Evolutionary conservation across 768 basidiomycete genomes (phyloP).

Genomic region (Russula brevipes): DNA sequence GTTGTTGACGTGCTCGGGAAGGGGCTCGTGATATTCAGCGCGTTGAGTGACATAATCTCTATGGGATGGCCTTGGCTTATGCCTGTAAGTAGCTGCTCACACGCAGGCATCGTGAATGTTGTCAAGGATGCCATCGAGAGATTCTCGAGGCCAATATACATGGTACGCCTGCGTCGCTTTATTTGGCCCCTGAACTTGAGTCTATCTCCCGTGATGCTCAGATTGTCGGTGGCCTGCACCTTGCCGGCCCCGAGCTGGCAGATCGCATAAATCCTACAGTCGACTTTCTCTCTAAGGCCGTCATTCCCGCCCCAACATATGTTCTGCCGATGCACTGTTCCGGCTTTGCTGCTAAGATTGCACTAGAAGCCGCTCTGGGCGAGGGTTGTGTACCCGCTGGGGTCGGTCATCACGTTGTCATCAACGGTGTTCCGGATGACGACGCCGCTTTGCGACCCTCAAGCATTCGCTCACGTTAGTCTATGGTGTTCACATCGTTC

Average conservation of each 20-base stretch:
- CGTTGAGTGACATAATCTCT: slow-evolving; percentile 43
- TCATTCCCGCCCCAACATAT: slow-evolving; percentile 61
- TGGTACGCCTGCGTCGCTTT: slow-evolving; percentile 42
- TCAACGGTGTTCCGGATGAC: slow-evolving; percentile 44
- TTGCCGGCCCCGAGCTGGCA: slow-evolving; percentile 64
- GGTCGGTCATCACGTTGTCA: slow-evolving; percentile 59
- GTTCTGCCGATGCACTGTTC: slow-evolving; percentile 84
- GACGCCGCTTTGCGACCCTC: slow-evolving; percentile 31
- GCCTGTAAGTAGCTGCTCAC: slow-evolving; percentile 46
- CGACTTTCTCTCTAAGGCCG: slow-evolving; percentile 55
- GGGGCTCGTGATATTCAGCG: slow-evolving; percentile 77
- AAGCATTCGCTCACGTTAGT: slow-evolving; percentile 7
- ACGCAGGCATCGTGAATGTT: slow-evolving; percentile 85
- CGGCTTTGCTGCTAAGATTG: slow-evolving; percentile 71
- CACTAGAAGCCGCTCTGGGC: slow-evolving; percentile 62
- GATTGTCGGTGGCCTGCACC: slow-evolving; percentile 79
- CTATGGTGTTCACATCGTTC: too few relatives aligned
- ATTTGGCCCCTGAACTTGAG: neutral
- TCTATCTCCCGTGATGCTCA: slow-evolving; percentile 28
- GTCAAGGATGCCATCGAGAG: slow-evolving; percentile 58
- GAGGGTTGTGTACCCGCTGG: slow-evolving; percentile 75
- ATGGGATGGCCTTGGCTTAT: neutral
- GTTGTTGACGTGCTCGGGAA: slow-evolving; percentile 75
- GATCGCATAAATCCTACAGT: slow-evolving; percentile 65
- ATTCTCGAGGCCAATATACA: slow-evolving; percentile 67